Conservation (phyloP, 2,329 filamentous ascomycete genomes). For the Cladosporium oxysporum region DNA sequence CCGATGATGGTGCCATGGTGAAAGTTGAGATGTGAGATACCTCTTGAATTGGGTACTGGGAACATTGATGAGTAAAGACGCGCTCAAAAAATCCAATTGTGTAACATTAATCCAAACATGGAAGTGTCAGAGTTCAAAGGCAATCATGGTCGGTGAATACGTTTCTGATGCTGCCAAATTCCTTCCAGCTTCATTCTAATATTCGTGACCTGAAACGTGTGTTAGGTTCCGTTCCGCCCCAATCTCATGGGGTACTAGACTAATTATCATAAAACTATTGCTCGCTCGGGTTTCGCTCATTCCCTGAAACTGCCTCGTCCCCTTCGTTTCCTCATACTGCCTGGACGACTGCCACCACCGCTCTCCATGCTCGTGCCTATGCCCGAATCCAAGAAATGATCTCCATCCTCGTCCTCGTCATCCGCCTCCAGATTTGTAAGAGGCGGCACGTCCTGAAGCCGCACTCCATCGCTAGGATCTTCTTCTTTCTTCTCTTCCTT, state of each 20-base stretch:
- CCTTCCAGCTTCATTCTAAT: no score
- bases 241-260: background rate
- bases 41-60: background rate
- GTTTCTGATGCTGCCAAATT: background rate
- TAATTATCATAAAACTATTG: background rate
- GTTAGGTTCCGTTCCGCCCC: background rate
- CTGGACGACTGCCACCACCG: conserved; percentile 28
- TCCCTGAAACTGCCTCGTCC: conserved; percentile 24
- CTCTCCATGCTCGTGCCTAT: conserved; percentile 53
- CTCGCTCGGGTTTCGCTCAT: background rate
- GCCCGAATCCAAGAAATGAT: conserved; percentile 49
- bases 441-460: conserved; percentile 11
- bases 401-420: conserved; percentile 48
- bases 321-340: conserved; percentile 34
- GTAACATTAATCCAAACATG: background rate
- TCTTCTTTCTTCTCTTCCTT: conserved; percentile 36
- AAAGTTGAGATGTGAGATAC: background rate
- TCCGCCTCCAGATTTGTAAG: conserved; percentile 33
- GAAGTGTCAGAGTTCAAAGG: background rate
- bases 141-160: background rate
- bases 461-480: background rate
- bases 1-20: background rate
- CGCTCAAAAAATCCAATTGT: background rate
- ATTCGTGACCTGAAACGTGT: background rate
- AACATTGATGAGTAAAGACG: background rate